phyloP scores from a whole-genome alignment of 2,329 filamentous ascomycete species.

The Lachnellula hyalina region DNA sequence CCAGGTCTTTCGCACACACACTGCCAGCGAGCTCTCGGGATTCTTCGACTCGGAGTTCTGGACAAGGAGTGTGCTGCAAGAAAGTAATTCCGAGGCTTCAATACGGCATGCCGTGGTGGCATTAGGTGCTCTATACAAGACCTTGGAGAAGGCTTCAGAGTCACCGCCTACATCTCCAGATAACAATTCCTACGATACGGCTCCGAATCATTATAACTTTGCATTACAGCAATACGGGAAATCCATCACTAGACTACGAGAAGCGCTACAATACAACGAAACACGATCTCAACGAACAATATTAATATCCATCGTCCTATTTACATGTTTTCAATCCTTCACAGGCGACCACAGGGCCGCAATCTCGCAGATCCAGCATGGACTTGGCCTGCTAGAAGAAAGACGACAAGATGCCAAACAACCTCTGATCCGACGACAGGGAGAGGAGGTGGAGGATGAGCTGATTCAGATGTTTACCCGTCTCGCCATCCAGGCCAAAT shows the following conservation, averaged over 20 bases:
- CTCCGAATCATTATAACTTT: slow-evolving; percentile 51
- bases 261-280: slow-evolving; percentile 39
- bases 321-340: slow-evolving; percentile 65
- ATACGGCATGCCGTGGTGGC: slow-evolving; percentile 63
- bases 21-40: slow-evolving; percentile 58
- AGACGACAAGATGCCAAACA: slow-evolving; percentile 42
- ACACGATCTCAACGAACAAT: slow-evolving; percentile 44
- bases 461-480: slow-evolving; percentile 59
- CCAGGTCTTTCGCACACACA: slow-evolving; percentile 55
- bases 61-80: slow-evolving; percentile 56
- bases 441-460: slow-evolving; percentile 40
- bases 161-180: slow-evolving; percentile 38
- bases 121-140: slow-evolving; percentile 62
- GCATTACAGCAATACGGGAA: slow-evolving; percentile 56
- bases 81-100: slow-evolving; percentile 55
- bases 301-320: slow-evolving; percentile 59
- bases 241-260: slow-evolving; percentile 47
- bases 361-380: slow-evolving; percentile 56
- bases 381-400: slow-evolving; percentile 49
- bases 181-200: slow-evolving; percentile 34
- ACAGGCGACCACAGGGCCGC: slow-evolving; percentile 58
- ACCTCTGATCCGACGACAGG: slow-evolving; percentile 21
- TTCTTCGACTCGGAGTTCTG: slow-evolving; percentile 64
- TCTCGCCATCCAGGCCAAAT: slow-evolving; percentile 60
- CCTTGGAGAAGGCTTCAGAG: slow-evolving; percentile 51